Conservation (phyloP, 2,329 filamentous ascomycete genomes). For the Monosporascus sp. region DNA sequence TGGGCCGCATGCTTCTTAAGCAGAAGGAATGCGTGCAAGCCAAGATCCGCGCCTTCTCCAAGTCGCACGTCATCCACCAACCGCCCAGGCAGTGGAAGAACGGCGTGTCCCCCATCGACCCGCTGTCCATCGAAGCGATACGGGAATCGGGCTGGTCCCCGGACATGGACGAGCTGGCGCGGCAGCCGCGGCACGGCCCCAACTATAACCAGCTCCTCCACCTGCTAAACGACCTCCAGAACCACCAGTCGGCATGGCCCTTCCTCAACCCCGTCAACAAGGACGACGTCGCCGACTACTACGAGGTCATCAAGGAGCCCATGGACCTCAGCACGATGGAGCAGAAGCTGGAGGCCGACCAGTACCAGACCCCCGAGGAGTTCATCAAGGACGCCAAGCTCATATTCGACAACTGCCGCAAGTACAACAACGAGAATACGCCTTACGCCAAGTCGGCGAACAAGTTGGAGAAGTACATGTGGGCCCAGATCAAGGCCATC, state of each 20-base stretch:
- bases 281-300: slow-evolving; percentile 97
- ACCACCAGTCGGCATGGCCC: slow-evolving; percentile 88
- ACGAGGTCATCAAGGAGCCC: slow-evolving; percentile 94
- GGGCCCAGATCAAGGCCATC: slow-evolving; percentile 83
- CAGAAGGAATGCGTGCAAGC: slow-evolving; percentile 94
- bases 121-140: slow-evolving; percentile 81
- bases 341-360: slow-evolving; percentile 85
- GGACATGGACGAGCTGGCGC: slow-evolving; percentile 95
- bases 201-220: slow-evolving; percentile 94
- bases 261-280: slow-evolving; percentile 91
- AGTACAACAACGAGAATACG: slow-evolving; percentile 94
- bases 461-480: slow-evolving; percentile 92
- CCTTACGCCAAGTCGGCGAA: slow-evolving; percentile 93
- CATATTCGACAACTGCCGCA: slow-evolving; percentile 90
- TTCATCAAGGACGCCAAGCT: slow-evolving; percentile 85
- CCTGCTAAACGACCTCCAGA: slow-evolving; percentile 91
- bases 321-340: slow-evolving; percentile 98
- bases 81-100: slow-evolving; percentile 84
- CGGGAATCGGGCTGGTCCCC: slow-evolving; percentile 90
- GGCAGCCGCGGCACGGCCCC: slow-evolving; percentile 89
- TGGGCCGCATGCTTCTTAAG: slow-evolving; percentile 89
- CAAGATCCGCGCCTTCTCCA: slow-evolving; percentile 88
- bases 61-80: slow-evolving; percentile 79
- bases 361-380: slow-evolving; percentile 87
- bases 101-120: slow-evolving; percentile 70